Percentiles rank a stretch among this genome's conserved stretches.
Conservation (phyloP, 352 stramenopile species). For the Thalassiosira hispida region DNA sequence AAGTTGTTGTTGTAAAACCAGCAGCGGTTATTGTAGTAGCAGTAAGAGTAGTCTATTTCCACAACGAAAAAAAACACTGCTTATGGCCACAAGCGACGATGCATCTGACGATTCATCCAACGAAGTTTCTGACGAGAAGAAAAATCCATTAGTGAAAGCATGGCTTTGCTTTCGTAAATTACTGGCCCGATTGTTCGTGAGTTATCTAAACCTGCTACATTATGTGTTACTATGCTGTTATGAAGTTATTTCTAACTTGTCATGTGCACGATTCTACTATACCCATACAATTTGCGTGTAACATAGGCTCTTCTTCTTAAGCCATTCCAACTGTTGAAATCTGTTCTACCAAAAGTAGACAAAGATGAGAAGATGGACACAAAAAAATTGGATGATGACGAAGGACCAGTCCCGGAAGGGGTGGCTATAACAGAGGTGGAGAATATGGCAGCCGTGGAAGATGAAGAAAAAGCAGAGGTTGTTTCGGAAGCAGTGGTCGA, state of each 20-base stretch:
- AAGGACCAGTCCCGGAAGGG: conserved; percentile 32
- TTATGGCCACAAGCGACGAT: background rate
- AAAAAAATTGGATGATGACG: background rate
- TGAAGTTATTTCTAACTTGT: conserved; percentile 2
- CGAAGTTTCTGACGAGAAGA: conserved; percentile 4
- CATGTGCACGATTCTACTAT: no score
- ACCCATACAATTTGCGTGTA: no score
- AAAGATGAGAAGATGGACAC: conserved; percentile 4
- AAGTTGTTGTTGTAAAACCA: background rate
- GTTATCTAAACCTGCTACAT: background rate
- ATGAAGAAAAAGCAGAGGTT: conserved; percentile 3
- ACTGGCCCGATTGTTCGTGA: conserved; percentile 40
- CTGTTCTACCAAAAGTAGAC: conserved; percentile 18
- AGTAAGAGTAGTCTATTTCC: background rate
- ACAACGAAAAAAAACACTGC: conserved; percentile 1
- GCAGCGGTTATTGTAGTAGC: no score
- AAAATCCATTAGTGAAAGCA: conserved; percentile 35
- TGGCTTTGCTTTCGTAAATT: conserved; percentile 44
- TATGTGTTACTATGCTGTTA: no score
- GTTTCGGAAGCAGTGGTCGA: background rate
- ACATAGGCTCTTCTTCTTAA: conserved; percentile 35
- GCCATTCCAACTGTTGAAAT: conserved; percentile 43
- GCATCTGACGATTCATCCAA: conserved; percentile 7
- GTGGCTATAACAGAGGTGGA: conserved; percentile 39
- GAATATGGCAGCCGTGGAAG: conserved; percentile 29